A percentile compares a stretch with the other conserved stretches of the same genome.
Evolutionary conservation across 2,329 filamentous ascomycete genomes (phyloP).

Genomic region (Podosphaera fusca): DNA sequence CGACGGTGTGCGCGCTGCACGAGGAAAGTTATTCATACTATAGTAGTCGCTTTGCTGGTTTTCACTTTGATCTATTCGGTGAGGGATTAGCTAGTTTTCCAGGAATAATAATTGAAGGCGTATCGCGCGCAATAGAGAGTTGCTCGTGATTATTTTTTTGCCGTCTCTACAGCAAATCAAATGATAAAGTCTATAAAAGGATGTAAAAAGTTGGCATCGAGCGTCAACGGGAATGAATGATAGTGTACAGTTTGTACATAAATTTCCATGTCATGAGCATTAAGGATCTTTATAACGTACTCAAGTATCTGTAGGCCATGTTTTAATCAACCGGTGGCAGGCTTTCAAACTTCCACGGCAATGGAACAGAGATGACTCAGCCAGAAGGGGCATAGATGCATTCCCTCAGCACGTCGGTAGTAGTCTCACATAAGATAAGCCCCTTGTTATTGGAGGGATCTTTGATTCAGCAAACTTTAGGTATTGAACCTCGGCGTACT

Average conservation of each 20-base stretch:
- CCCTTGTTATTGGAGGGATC: not conserved
- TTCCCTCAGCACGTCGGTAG: not conserved
- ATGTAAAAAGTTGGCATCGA: not conserved
- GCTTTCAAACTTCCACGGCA: not conserved
- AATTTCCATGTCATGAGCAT: not conserved
- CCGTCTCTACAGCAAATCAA: not conserved
- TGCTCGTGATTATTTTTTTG: not conserved
- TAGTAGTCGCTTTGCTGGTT: slow-evolving; percentile 27
- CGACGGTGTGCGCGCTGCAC: slow-evolving; percentile 41
- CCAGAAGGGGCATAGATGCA: not conserved
- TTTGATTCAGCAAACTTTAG: not conserved
- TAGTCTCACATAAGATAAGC: not conserved
- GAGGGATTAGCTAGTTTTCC: slow-evolving; percentile 3
- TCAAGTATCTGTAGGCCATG: not conserved
- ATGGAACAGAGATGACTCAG: not conserved
- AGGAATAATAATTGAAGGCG: slow-evolving; percentile 6
- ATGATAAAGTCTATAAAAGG: not conserved
- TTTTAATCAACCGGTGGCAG: not conserved
- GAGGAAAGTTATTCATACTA: slow-evolving; percentile 32
- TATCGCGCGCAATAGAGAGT: not conserved
- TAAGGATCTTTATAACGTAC: not conserved
- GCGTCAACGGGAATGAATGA: not conserved
- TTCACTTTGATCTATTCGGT: slow-evolving; percentile 19
- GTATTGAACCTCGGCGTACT: too few species aligned
- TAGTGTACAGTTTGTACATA: not conserved